Conservation (phyloP, 345 rosid species). For the Citrus reticulata region DNA sequence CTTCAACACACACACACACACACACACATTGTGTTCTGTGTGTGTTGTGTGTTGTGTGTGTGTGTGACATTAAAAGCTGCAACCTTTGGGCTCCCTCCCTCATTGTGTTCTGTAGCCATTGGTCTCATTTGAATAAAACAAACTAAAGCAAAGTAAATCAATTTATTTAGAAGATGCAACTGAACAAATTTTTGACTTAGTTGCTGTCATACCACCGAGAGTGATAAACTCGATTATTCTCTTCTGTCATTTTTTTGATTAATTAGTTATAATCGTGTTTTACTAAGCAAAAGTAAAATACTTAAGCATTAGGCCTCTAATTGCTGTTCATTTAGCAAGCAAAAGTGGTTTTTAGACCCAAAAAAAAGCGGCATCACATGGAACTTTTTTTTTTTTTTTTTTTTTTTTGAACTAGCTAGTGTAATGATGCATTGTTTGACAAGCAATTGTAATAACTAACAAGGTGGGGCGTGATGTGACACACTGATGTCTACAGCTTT, state of each 20-base stretch:
- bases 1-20: neutral
- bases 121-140: neutral
- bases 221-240: neutral
- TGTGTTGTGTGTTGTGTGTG: neutral
- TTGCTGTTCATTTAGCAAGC: too few species aligned
- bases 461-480: neutral
- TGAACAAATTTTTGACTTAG: neutral
- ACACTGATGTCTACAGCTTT: conserved; percentile 18
- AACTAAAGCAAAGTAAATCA: neutral
- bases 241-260: neutral
- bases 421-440: too few species aligned
- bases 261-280: neutral
- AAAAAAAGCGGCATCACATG: too few species aligned
- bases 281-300: too few species aligned
- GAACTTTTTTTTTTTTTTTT: too few species aligned
- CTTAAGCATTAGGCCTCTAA: too few species aligned
- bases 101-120: neutral
- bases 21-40: neutral
- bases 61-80: neutral
- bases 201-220: too few species aligned
- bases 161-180: neutral
- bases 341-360: too few species aligned
- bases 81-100: neutral
- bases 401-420: too few species aligned
- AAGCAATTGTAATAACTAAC: too few species aligned